Percentiles rank a stretch among this genome's conserved stretches.
These are phyloP conservation scores for Aspergillus sp. DNA, from an alignment of 2,329 filamentous ascomycete species.

Conservation along the genomic window DNA sequence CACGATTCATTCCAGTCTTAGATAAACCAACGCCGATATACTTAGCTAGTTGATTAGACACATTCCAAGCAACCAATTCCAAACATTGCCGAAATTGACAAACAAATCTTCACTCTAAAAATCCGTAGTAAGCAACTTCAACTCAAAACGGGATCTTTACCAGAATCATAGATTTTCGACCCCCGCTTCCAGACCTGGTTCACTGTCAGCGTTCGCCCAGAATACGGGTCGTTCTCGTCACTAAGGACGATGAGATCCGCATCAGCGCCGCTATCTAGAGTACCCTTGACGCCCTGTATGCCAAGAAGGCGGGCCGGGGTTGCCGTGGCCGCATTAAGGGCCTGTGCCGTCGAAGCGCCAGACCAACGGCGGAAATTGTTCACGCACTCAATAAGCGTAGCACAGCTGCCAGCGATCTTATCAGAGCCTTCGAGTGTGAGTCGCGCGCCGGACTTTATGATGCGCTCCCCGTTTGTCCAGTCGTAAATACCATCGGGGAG, in stretches of 20 bases:
- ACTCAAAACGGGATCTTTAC: conserved; percentile 21
- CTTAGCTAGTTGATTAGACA: neutral
- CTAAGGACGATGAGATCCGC: conserved; percentile 43
- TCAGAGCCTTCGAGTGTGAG: conserved; percentile 76
- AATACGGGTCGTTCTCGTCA: conserved; percentile 31
- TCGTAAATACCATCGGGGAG: conserved; percentile 80
- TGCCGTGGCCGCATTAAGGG: conserved; percentile 42
- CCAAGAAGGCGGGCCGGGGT: conserved; percentile 41
- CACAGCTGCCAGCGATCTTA: conserved; percentile 69
- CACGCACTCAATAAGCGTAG: conserved; percentile 45
- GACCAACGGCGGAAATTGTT: conserved; percentile 47
- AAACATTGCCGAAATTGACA: neutral
- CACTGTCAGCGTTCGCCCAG: conserved; percentile 35
- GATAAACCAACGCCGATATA: neutral
- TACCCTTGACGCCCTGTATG: conserved; percentile 39
- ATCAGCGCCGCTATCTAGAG: conserved; percentile 40
- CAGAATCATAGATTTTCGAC: conserved; percentile 39
- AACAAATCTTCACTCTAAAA: neutral
- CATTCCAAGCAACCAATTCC: neutral
- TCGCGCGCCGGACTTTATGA: conserved; percentile 62
- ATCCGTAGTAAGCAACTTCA: neutral
- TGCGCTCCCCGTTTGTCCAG: conserved; percentile 73
- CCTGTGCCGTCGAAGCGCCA: conserved; percentile 38
- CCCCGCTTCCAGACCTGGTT: conserved; percentile 47
- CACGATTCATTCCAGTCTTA: neutral